A percentile compares a stretch with the other conserved stretches of the same genome.
Evolutionary conservation across 306 rosid genomes (phyloP).

Genomic region (Pyrus pyrifolia): DNA sequence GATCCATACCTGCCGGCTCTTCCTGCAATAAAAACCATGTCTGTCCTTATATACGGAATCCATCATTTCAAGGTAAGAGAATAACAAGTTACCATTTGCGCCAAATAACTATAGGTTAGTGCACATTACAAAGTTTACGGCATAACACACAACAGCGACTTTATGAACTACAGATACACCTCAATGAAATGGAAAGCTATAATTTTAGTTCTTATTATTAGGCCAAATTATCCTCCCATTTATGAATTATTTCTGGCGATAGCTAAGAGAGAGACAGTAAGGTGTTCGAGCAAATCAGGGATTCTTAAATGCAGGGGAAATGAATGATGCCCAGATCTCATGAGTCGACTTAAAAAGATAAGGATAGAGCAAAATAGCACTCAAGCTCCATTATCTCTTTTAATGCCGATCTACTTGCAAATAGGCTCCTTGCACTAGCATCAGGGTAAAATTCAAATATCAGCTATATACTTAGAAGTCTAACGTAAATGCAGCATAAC

Average conservation of each 20-base stretch:
- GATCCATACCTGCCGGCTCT: slow-evolving; percentile 98
- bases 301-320: neutral
- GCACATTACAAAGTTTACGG: neutral
- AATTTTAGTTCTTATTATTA: neutral
- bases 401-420: neutral
- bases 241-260: neutral
- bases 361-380: neutral
- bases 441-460: neutral
- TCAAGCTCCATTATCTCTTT: neutral
- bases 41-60: slow-evolving; percentile 1
- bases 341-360: neutral
- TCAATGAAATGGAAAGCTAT: neutral
- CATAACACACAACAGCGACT: neutral
- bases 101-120: neutral
- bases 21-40: slow-evolving; percentile 50
- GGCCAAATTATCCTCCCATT: neutral
- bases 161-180: neutral
- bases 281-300: neutral
- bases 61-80: neutral
- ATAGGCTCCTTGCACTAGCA: neutral
- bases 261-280: neutral
- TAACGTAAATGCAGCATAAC: neutral
- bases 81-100: neutral
- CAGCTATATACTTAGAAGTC: neutral
- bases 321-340: neutral